Conservation (phyloP, 2,329 filamentous ascomycete species). For the Colletotrichum somersetense region DNA sequence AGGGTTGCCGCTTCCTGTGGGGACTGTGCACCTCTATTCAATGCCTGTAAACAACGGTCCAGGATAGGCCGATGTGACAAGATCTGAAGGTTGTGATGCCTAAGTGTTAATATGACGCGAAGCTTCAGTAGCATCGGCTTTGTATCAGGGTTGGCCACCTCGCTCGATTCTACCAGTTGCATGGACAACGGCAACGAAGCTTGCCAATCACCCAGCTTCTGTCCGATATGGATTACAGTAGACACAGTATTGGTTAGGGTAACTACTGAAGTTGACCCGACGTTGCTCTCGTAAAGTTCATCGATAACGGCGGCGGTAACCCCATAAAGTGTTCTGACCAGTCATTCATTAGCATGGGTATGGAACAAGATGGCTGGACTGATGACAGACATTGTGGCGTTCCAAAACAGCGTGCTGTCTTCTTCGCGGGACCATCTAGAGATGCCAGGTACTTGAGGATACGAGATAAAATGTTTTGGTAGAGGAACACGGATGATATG, state of each 20-base stretch:
- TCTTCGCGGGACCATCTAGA: constrained; percentile 33
- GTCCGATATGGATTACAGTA: constrained; percentile 54
- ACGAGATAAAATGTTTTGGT: constrained; percentile 46
- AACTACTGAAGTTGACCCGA: constrained; percentile 50
- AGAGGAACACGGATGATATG: constrained; percentile 55
- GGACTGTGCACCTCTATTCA: constrained; percentile 25
- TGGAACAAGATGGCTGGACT: not conserved
- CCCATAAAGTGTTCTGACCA: constrained; percentile 49
- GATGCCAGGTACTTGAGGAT: not conserved
- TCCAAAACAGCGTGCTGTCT: constrained; percentile 47
- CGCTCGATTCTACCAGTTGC: constrained; percentile 44
- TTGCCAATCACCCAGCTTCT: constrained; percentile 55
- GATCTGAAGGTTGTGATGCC: constrained; percentile 51
- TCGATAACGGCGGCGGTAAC: constrained; percentile 55
- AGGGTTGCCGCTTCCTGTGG: constrained; percentile 41
- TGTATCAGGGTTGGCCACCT: constrained; percentile 43
- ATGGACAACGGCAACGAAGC: constrained; percentile 49
- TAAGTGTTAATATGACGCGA: constrained; percentile 54
- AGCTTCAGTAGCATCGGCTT: constrained; percentile 49
- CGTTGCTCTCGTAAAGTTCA: constrained; percentile 57
- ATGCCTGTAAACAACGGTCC: constrained; percentile 43
- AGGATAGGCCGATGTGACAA: constrained; percentile 50
- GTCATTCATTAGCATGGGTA: not conserved
- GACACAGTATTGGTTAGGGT: constrained; percentile 49
- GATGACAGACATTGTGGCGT: constrained; percentile 50